Base-by-base conservation (phyloP, 2,329 filamentous ascomycete species). In the Pseudogymnoascus sp. region DNA sequence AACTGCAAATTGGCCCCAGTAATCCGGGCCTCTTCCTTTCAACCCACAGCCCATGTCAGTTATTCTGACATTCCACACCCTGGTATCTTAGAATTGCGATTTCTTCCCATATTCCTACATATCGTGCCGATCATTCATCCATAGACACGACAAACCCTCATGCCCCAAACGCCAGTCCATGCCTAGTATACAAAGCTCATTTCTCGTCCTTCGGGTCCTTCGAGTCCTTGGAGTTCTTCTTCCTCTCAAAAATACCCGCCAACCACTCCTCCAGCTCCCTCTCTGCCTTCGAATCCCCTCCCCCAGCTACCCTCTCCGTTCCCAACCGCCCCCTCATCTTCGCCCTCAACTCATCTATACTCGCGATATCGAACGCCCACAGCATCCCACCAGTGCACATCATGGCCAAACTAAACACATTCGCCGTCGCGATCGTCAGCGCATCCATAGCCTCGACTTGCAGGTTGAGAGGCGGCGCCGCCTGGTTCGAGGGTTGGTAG, bases 401-500 rank as follows among this genome's bases (percentile, higher is more conserved):
- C 73, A 96, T 85, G 0, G 82, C 87, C 59, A 95, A 83, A 69
- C 87, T 89, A 33, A 87, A 71, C 11, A 95, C 90, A 69, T 96
- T 96, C 68, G 97, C 81, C 0, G 93, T 96, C 0, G 93, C 95
- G 37, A 97, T 79, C 59, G 88, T 89, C 21, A 99, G 79, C 0
- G 93, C 93, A 75, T 96, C 89, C 35, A 89, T 76, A 0, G 93
- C 93, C 66, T 97, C 88, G 40, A 89, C 73, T 1, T 85, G 81
- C 6, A 87, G 86, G 70, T 88, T 88, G 28, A 85, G 80, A 49
- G 79, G 60, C 74, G 71, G 74, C 74, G 75, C 80, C 76, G 75
- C 45, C 66, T 79, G 75, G 68, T 84, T 84, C 74, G 83, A 87
- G 49, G 82, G 84, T 12, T 84, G 78, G 80, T 89, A 96, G 78